Conservation (phyloP, 768 basidiomycete species). For the Austroboletus festivus region DNA sequence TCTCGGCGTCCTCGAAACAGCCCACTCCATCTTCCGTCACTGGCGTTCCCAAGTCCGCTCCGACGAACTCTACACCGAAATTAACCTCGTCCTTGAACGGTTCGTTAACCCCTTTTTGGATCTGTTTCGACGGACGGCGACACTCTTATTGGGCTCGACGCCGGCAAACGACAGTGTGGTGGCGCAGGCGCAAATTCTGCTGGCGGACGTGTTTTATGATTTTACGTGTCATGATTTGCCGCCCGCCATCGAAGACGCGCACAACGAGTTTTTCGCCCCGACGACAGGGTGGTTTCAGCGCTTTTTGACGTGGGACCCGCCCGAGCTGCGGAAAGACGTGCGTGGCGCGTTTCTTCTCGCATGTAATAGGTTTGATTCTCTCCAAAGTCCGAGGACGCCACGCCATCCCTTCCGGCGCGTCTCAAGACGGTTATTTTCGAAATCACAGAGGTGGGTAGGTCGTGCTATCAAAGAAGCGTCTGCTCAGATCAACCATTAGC, state of each 20-base stretch:
- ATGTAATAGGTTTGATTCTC: slow-evolving; percentile 9
- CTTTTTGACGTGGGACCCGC: slow-evolving; percentile 79
- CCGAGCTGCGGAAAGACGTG: slow-evolving; percentile 67
- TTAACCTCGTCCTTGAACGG: slow-evolving; percentile 83
- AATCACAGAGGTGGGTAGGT: slow-evolving; percentile 69
- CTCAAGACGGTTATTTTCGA: slow-evolving; percentile 89
- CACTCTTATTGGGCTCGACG: slow-evolving; percentile 44
- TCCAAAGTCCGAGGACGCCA: slow-evolving; percentile 70
- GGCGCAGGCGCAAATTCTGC: slow-evolving; percentile 71
- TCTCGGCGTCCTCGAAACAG: slow-evolving; percentile 87
- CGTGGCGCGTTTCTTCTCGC: slow-evolving; percentile 1
- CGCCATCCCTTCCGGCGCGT: slow-evolving; percentile 82
- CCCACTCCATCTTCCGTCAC: slow-evolving; percentile 91
- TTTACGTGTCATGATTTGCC: slow-evolving; percentile 94
- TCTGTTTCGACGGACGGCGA: slow-evolving; percentile 70
- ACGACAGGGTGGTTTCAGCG: slow-evolving; percentile 70
- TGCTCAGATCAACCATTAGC: slow-evolving; percentile 34
- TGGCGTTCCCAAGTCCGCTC: slow-evolving; percentile 92
- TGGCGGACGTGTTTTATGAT: slow-evolving; percentile 89
- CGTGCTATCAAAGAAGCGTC: background rate
- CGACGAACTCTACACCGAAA: slow-evolving; percentile 82
- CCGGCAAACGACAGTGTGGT: slow-evolving; percentile 45
- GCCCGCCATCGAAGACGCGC: slow-evolving; percentile 87
- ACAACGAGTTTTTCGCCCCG: slow-evolving; percentile 77
- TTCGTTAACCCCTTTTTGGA: slow-evolving; percentile 84